Evolutionary conservation across 345 rosid species (phyloP), one percentile per base, ranked within the genome.

Genomic region (Microthlaspi erraticum): DNA sequence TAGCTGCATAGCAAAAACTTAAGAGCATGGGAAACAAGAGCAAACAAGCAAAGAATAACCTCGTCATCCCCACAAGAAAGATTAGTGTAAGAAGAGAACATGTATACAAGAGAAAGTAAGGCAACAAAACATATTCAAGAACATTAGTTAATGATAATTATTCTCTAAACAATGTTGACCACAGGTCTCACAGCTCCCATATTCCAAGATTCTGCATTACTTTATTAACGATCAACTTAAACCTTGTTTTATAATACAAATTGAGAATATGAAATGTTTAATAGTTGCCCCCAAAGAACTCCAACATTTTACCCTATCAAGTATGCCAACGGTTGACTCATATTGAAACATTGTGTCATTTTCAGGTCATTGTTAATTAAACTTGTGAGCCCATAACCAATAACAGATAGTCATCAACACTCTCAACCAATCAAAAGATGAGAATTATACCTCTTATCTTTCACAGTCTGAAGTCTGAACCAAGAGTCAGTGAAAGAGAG

Each of bases 171-270:
- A 41, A 2, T 4, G 13, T 66, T 53, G 60, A 66, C 41, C 49
- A 39, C 20, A 23, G 26, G n/a, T n/a, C n/a, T n/a, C n/a, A n/a
- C n/a, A 1, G 3, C 26, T 2, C 26, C 29, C 7, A 36, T 49
- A 9, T 49, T 49, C 36, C 58, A 64, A 50, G 69, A 48, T 33
- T 50, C 5, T 49, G 34, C 58, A 49, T 38, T 60, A 16, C 14
- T 60, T 70, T 70, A 70, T 49, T 31, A 16, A 60, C 6, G 32
- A 58, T 37, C 66, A 69, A 69, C 74, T 46, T 10, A 5, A 50
- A 17, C 13, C 6, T 60, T 31, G 38, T 52, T 32, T 14, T 48
- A 41, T 49, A 32, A 38, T 57, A 49, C 36, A 69, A 7, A 29
- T 3, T 38, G 6, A 38, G 46, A 34, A 34, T 10, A 18, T 57